Percentiles rank a stretch among this genome's conserved stretches.
These are phyloP conservation scores for Tolypocladium amazonense DNA, from an alignment of 2,329 filamentous ascomycete species.

Conservation along the genomic window DNA sequence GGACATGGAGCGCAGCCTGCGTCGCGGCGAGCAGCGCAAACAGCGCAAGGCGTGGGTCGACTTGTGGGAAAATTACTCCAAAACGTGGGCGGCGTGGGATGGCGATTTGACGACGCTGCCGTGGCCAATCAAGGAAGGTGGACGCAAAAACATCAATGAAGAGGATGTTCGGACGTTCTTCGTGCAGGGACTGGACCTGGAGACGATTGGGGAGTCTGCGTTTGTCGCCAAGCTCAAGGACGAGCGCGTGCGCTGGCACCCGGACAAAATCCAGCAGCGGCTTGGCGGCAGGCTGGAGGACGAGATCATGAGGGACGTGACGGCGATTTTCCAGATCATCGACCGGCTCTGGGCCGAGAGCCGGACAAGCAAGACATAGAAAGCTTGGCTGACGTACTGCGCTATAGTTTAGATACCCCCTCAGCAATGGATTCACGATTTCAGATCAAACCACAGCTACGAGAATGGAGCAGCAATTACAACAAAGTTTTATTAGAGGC, in stretches of 20 bases:
- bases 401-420: not conserved
- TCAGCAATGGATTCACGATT: not conserved
- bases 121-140: conserved; percentile 63
- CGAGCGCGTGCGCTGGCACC: conserved; percentile 91
- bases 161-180: conserved; percentile 62
- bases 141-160: conserved; percentile 41
- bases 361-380: conserved; percentile 17
- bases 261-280: conserved; percentile 91
- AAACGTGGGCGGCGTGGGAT: conserved; percentile 50
- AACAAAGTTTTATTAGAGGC: not conserved
- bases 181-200: conserved; percentile 31
- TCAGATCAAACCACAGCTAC: not conserved
- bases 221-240: conserved; percentile 53
- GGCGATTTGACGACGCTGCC: conserved; percentile 32
- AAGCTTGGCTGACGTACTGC: not conserved
- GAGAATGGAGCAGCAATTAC: not conserved
- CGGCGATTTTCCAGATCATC: conserved; percentile 82
- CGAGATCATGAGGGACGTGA: conserved; percentile 66
- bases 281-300: conserved; percentile 65
- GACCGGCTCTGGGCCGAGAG: conserved; percentile 68
- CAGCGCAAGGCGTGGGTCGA: conserved; percentile 41
- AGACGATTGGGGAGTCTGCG: conserved; percentile 31
- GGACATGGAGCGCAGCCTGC: conserved; percentile 60
- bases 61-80: conserved; percentile 54
- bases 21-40: conserved; percentile 53